Conservation (phyloP, 2,329 filamentous ascomycete species). For the Fusarium sp. region DNA sequence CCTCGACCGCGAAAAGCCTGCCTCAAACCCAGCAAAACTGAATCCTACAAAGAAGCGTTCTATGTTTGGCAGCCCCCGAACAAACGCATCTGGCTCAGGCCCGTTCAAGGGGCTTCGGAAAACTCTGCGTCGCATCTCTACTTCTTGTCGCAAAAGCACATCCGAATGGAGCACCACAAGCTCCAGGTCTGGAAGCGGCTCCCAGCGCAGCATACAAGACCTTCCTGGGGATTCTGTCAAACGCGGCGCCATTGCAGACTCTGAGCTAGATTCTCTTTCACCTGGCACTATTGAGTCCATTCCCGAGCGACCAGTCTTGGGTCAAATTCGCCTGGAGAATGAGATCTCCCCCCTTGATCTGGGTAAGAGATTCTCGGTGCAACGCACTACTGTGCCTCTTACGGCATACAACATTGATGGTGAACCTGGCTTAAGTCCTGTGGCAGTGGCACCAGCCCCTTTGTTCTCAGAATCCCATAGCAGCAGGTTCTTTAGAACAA, state of each 20-base stretch:
- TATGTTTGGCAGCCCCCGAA: not conserved
- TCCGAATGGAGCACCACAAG: conserved; percentile 35
- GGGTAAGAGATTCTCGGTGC: conserved; percentile 14
- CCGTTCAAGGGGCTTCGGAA: conserved; percentile 18
- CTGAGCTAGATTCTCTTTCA: not conserved
- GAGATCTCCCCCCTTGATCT: conserved; percentile 22
- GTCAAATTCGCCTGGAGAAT: conserved; percentile 13
- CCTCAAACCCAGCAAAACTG: not conserved
- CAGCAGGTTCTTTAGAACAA: conserved; percentile 3
- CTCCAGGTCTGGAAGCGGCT: not conserved
- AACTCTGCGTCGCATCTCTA: conserved; percentile 34
- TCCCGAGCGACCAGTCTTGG: conserved; percentile 9
- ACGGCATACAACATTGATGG: conserved; percentile 40
- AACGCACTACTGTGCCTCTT: not conserved
- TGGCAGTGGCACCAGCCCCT: not conserved
- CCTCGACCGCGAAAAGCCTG: conserved; percentile 23
- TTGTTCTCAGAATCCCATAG: conserved; percentile 7
- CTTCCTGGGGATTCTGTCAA: not conserved
- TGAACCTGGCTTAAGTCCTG: conserved; percentile 18
- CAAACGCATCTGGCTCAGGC: not conserved
- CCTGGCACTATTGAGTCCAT: conserved; percentile 16
- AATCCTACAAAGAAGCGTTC: not conserved
- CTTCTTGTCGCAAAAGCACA: conserved; percentile 29
- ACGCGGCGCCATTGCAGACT: not conserved
- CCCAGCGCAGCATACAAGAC: not conserved